A percentile compares a stretch with the other conserved stretches of the same genome.
Evolutionary conservation across 23 red algal genomes (phyloP).

Genomic region (Chondrus crispus): DNA sequence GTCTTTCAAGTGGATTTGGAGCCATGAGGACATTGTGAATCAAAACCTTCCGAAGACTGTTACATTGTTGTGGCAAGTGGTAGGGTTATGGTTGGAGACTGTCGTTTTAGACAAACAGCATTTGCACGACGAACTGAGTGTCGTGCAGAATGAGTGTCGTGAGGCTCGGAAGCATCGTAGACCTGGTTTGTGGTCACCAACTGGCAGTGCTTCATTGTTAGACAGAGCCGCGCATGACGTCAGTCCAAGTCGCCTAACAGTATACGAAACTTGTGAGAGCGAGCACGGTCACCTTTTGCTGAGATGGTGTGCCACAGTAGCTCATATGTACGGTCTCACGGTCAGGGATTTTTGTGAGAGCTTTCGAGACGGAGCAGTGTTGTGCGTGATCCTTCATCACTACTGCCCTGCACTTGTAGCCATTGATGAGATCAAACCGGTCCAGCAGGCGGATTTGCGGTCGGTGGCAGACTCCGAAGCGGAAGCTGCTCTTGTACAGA

Average conservation of each 20-base stretch:
- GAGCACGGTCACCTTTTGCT: background rate
- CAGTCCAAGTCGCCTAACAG: slow-evolving; percentile 39
- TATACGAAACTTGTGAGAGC: slow-evolving; percentile 22
- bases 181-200: background rate
- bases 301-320: slow-evolving; percentile 19
- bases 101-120: background rate
- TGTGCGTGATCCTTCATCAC: slow-evolving; percentile 40
- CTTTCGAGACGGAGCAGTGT: slow-evolving; percentile 42
- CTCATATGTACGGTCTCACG: slow-evolving; percentile 24
- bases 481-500: slow-evolving; percentile 12
- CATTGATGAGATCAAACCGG: background rate
- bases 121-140: background rate
- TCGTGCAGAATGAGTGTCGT: slow-evolving; percentile 17
- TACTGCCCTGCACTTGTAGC: slow-evolving; percentile 12
- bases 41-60: slow-evolving; percentile 9
- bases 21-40: background rate
- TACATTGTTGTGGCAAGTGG: slow-evolving; percentile 26
- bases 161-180: background rate
- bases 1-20: background rate
- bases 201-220: background rate
- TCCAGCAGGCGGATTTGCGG: background rate
- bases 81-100: slow-evolving; percentile 10
- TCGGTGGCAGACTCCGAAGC: background rate
- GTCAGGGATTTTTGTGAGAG: slow-evolving; percentile 59
- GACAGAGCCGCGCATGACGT: background rate